These are phyloP conservation scores for Draba incana DNA, from an alignment of 345 rosid species.

Conservation along the genomic window DNA sequence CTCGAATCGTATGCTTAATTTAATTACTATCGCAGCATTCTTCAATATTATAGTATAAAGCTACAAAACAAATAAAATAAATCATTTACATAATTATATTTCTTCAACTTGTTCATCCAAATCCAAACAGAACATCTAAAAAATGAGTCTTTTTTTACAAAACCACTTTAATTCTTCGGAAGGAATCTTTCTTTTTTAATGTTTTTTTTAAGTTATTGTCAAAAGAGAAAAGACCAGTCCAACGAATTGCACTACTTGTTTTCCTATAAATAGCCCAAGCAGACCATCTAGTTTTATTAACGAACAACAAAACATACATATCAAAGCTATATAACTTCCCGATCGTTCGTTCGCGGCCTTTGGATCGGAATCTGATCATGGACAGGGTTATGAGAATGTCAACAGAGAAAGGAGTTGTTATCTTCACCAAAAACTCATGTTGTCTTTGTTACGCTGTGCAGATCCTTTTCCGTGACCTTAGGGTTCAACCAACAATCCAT, in stretches of 20 bases:
- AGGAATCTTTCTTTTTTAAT: slow-evolving; percentile 22
- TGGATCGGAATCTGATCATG: slow-evolving; percentile 39
- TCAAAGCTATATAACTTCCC: background rate
- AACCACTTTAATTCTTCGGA: slow-evolving; percentile 33
- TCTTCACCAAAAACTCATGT: slow-evolving; percentile 80
- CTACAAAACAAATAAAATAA: slow-evolving; percentile 12
- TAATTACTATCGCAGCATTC: slow-evolving; percentile 11
- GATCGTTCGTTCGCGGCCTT: background rate
- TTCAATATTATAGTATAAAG: background rate
- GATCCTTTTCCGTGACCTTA: slow-evolving; percentile 71
- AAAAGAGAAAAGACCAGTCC: slow-evolving; percentile 16
- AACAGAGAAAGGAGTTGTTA: slow-evolving; percentile 72
- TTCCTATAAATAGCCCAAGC: slow-evolving; percentile 41
- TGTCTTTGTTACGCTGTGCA: slow-evolving; percentile 76
- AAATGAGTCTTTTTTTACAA: slow-evolving; percentile 29
- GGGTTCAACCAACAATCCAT: slow-evolving; percentile 59
- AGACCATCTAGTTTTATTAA: slow-evolving; percentile 25
- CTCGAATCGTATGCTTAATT: slow-evolving; percentile 39
- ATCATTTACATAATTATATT: slow-evolving; percentile 6
- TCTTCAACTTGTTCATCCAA: slow-evolving; percentile 31
- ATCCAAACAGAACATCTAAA: slow-evolving; percentile 32
- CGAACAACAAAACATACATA: slow-evolving; percentile 20
- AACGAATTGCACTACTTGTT: slow-evolving; percentile 32
- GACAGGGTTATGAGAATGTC: slow-evolving; percentile 70
- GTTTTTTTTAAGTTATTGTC: background rate